Base-by-base conservation (phyloP, 1,139 yeast genomes). In the Arxiozyma heterogenica region DNA sequence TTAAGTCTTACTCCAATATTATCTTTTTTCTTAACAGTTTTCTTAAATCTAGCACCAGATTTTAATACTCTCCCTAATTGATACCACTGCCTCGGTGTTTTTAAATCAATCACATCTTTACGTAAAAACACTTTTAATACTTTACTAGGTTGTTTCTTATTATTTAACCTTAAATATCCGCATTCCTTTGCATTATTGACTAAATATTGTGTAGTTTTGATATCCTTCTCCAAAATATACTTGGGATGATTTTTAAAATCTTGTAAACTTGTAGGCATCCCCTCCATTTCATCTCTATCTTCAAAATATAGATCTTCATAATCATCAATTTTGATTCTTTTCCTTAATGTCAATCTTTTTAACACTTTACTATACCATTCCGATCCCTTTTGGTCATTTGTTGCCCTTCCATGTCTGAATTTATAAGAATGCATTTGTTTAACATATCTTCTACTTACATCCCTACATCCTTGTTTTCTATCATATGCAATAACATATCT, bases 161-260 rank as follows among this genome's bases (percentile, higher is more conserved):
- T 68, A 56, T 73, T 65, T 38, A 76, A 71, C 34, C 86, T 69
- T 49, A 89, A 76, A 18, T 83, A 82, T 0, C 98, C 98, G 64
- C 95, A 84, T 49, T 84, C 85, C 58, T 77, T 81, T 41, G 63
- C 56, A 21, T 62, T 63, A 0, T 94, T 89, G 52, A 77, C 74
- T 9, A 93, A 71, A 1, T 90, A 77, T 64, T 93, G 96, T 64
- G 84, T 84, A 54, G 78, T 78, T 54, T 78, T 76, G 39, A 93
- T 68, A 62, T 89, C 95, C 1, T 82, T 76, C 64, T 88, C 96
- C 12, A 93, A 67, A 0, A 85, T 93, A 67, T 84, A 93, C n/a
- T 84, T 68, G 0, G 98, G 98, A 67, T 93, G 98, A 52, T 84
- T 83, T 55, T 83, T 84, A 66, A 93, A 87, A 59, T 91, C 98